phyloP scores from a whole-genome alignment of 495 filamentous ascomycete species.

The Penicillium ochrochloron region DNA sequence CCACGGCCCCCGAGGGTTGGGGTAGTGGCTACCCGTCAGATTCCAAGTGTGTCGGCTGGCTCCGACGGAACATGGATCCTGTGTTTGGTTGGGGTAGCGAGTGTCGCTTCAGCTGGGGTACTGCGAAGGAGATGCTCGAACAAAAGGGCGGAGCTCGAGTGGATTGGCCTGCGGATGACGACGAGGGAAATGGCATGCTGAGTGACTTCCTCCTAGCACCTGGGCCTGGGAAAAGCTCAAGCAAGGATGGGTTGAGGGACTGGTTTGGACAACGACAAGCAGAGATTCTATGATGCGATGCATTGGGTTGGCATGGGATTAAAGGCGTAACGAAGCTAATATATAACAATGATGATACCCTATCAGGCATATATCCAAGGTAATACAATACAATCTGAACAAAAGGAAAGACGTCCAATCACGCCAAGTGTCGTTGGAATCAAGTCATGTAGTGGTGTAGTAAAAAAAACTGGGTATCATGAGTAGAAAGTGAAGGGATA shows the following conservation, averaged over 20 bases:
- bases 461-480: conserved; percentile 33
- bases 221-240: conserved; percentile 28
- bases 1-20: conserved; percentile 58
- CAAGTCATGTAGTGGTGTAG: conserved; percentile 14
- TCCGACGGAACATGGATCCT: conserved; percentile 84
- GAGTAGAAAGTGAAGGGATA: conserved; percentile 25
- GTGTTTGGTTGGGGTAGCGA: conserved; percentile 95
- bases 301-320: conserved; percentile 8
- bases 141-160: conserved; percentile 64
- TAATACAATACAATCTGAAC: conserved; percentile 15
- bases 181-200: conserved; percentile 64
- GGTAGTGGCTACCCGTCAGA: conserved; percentile 95
- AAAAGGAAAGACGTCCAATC: conserved; percentile 20
- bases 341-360: conserved; percentile 35
- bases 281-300: conserved; percentile 34
- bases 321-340: conserved; percentile 29
- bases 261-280: conserved; percentile 48
- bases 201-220: conserved; percentile 70
- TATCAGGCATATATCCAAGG: conserved; percentile 8
- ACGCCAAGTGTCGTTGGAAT: conserved; percentile 14
- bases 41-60: conserved; percentile 76
- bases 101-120: conserved; percentile 94
- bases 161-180: conserved; percentile 81
- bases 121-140: conserved; percentile 91
- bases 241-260: conserved; percentile 39